A percentile compares a stretch with the other conserved stretches of the same genome.
phyloP scores from a whole-genome alignment of 2,329 filamentous ascomycete genomes.

The Emericellopsis atlantica region DNA sequence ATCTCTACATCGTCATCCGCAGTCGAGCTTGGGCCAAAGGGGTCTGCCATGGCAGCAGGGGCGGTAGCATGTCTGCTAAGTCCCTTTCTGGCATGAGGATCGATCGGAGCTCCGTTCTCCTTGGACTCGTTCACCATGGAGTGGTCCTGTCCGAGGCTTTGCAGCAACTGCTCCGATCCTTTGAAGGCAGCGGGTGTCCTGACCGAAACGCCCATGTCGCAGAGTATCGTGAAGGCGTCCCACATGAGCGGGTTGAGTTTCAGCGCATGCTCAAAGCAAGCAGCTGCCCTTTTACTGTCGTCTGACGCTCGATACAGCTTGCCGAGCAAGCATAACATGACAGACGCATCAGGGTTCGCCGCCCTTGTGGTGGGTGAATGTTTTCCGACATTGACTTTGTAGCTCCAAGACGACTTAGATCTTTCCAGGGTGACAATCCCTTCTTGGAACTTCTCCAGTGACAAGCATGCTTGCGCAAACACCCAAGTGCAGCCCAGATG shows the following conservation, averaged over 20 bases:
- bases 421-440: constrained; percentile 79
- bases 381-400: constrained; percentile 67
- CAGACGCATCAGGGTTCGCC: constrained; percentile 69
- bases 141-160: constrained; percentile 28
- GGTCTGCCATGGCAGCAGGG: too few species aligned
- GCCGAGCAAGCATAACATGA: constrained; percentile 71
- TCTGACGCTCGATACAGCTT: constrained; percentile 80
- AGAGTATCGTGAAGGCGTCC: constrained; percentile 86
- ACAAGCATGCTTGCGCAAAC: constrained; percentile 79
- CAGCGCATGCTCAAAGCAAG: constrained; percentile 78
- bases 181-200: constrained; percentile 81
- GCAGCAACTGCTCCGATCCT: constrained; percentile 42
- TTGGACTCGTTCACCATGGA: constrained; percentile 15
- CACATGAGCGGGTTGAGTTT: constrained; percentile 94
- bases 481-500: constrained; percentile 85
- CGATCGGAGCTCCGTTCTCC: constrained; percentile 18
- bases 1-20: constrained; percentile 16
- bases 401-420: constrained; percentile 61
- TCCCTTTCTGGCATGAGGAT: constrained; percentile 1
- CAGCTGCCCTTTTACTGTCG: constrained; percentile 69
- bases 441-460: constrained; percentile 65
- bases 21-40: too few species aligned
- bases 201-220: constrained; percentile 74
- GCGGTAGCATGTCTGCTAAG: too few species aligned
- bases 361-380: constrained; percentile 67